Base-by-base conservation (phyloP, 306 rosid species). In the Lathyrus aphaca region DNA sequence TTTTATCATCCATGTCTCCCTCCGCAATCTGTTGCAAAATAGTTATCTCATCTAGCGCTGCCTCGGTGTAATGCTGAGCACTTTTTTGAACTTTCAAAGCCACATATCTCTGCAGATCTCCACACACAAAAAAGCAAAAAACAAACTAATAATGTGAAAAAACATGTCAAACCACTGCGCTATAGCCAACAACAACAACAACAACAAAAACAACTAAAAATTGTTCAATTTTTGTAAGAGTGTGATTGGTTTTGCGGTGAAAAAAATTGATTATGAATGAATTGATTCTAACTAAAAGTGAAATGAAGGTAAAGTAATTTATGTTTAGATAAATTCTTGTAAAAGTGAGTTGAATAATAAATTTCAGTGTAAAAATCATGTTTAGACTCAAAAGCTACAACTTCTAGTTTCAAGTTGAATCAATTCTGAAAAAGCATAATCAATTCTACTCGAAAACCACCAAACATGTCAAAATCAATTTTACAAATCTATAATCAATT, bases 11-110 rank as follows among this genome's bases (percentile, higher is more conserved):
- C 0, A 82, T 78, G 77, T 93, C 97, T 67, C 97, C 97, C 68
- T 90, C 97, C 5, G 96, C 97, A 69, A 88, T 81, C 85, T 93
- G 98, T 77, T 90, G 86, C 85, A 93, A 81, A 69, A 93, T 93
- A 10, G 91, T 86, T 76, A 93, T 90, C 85, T 93, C 98, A 21
- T 93, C 98, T 96, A 90, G 77, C 1, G 98, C 98, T 0, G 98
- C 98, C 79, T 93, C 98, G 0, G 98, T 88, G 77, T 93, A 93
- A 86, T 93, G 98, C 71, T 91, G 96, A 44, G 98, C 98, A 67
- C 98, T 93, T 90, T 93, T 93, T 65, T 93, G 98, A 73, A 93
- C 97, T 74, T 93, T 93, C 83, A 93, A 74, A 51, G 98, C 97
- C 64, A 93, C 98, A 50, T 88, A 88, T 21, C 87, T 78, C 98